These are phyloP conservation scores for Penicillium canariense DNA, from an alignment of 495 filamentous ascomycete species.

Conservation along the genomic window DNA sequence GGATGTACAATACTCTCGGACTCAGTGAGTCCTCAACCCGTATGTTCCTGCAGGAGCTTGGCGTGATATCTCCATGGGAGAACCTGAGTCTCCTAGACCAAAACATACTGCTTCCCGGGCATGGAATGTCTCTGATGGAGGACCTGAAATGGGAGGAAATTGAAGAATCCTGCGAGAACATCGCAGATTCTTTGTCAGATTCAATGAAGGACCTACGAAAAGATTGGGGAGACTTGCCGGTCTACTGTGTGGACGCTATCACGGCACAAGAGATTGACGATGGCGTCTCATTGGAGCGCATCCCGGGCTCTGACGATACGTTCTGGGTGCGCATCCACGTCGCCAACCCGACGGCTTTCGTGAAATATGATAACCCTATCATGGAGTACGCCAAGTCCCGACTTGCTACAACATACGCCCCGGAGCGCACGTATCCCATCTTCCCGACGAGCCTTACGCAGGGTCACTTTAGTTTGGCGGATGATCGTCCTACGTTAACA, in stretches of 20 bases:
- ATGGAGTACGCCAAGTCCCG: conserved; percentile 64
- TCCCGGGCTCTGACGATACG: conserved; percentile 49
- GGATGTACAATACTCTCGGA: conserved; percentile 61
- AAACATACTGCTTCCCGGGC: conserved; percentile 59
- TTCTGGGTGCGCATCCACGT: conserved; percentile 89
- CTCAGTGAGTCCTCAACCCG: conserved; percentile 57
- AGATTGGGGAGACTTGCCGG: conserved; percentile 66
- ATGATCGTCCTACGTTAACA: conserved; percentile 68
- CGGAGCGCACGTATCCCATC: conserved; percentile 73
- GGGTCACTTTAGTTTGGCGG: conserved; percentile 65
- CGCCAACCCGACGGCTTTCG: conserved; percentile 89
- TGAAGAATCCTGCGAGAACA: conserved; percentile 26
- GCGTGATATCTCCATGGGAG: conserved; percentile 78
- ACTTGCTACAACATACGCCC: conserved; percentile 67
- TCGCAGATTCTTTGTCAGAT: conserved; percentile 32
- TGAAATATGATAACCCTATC: conserved; percentile 55
- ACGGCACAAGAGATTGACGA: conserved; percentile 82
- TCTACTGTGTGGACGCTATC: conserved; percentile 81
- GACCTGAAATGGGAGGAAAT: conserved; percentile 36
- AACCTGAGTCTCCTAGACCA: conserved; percentile 62
- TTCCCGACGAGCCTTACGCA: conserved; percentile 57
- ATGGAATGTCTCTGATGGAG: conserved; percentile 34
- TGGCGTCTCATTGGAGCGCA: conserved; percentile 73
- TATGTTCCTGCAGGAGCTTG: conserved; percentile 82
- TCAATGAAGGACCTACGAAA: conserved; percentile 60